Evolutionary conservation across 495 filamentous ascomycete genomes (phyloP), one percentile per base, ranked within the genome.

Genomic region (Durotheca rogersii): DNA sequence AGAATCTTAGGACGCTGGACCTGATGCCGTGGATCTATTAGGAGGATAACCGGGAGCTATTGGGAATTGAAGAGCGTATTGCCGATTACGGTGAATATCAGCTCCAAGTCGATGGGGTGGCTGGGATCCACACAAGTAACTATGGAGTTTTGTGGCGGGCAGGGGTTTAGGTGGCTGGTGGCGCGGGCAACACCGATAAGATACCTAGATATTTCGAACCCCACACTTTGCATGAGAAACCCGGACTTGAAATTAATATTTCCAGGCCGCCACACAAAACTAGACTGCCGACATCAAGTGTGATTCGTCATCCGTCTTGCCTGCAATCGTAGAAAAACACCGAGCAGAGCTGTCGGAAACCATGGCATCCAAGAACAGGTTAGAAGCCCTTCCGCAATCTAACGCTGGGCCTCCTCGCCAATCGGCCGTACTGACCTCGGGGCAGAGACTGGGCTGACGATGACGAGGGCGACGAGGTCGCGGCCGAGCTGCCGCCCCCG

Each of bases 361-460:
- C 7, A 60, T 60, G 56, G 56, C 56, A 7, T 38, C 56, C 7
- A 60, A 45, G 31, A 55, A 51, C 34, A 54, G 35, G 51, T 54
- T 16, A 41, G 41, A 37, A 6, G 4, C 16, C 7, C 10, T 9
- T 3, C n/a, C n/a, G 2, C 11, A 6, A 29, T 44, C 1, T 14
- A 10, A 21, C 34, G 20, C 25, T 41, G 3, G 7, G 17, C 1
- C 25, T 47, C 7, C 30, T 34, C 9, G 9, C 16, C 29, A 20
- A 40, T 30, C 17, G 11, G 37, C n/a, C 21, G 3, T 33, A 38
- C 54, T 56, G 50, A 50, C 36, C 7, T 39, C 59, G 47, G 14
- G 69, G 69, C 58, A 74, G 73, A 61, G 77, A 97, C 80, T 98
- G 93, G 93, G 94, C 93, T 65, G 94, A 96, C 75, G 93, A 97